A percentile compares a stretch with the other conserved stretches of the same genome.
These are phyloP conservation scores for Chaetomium fimeti DNA, from an alignment of 495 filamentous ascomycete species.

Conservation along the genomic window DNA sequence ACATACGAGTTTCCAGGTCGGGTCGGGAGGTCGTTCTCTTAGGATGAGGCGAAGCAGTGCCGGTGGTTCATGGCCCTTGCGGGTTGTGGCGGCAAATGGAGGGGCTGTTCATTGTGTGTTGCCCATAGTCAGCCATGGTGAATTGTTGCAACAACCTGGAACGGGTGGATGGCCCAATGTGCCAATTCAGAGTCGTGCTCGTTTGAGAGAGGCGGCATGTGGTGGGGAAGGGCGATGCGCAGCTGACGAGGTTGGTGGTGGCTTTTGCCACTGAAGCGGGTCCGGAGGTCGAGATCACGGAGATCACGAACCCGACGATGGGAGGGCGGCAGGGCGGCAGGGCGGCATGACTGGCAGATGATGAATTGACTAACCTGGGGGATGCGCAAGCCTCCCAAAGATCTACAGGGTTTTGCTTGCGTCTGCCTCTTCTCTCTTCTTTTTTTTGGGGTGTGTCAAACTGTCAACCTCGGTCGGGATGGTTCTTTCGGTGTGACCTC, in stretches of 20 bases:
- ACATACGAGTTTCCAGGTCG: constrained; percentile 26
- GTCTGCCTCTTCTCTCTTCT: neutral
- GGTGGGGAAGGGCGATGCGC: constrained; percentile 15
- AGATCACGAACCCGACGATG: neutral
- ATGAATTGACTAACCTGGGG: constrained; percentile 5
- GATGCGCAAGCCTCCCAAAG: constrained; percentile 3
- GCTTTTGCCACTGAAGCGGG: constrained; percentile 25
- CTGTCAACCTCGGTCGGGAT: neutral
- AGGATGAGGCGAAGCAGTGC: constrained; percentile 27
- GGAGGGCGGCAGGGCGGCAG: neutral
- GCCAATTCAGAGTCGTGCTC: too few relatives aligned
- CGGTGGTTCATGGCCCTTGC: constrained; percentile 33
- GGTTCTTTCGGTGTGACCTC: constrained; percentile 1
- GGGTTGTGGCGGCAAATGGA: constrained; percentile 33
- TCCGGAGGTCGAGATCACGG: constrained; percentile 21
- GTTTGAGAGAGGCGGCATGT: neutral
- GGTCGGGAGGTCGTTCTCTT: constrained; percentile 7
- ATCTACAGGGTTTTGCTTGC: neutral
- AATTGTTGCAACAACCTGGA: constrained; percentile 6
- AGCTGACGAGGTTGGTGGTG: constrained; percentile 25
- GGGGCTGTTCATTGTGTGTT: constrained; percentile 15
- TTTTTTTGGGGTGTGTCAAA: neutral
- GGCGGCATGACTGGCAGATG: constrained; percentile 2
- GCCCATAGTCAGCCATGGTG: constrained; percentile 9
- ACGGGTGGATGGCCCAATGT: neutral